Percentiles rank a stretch among this genome's conserved stretches.
Conservation (phyloP, 2,329 filamentous ascomycete species). For the Ambrosiella cleistominuta region DNA sequence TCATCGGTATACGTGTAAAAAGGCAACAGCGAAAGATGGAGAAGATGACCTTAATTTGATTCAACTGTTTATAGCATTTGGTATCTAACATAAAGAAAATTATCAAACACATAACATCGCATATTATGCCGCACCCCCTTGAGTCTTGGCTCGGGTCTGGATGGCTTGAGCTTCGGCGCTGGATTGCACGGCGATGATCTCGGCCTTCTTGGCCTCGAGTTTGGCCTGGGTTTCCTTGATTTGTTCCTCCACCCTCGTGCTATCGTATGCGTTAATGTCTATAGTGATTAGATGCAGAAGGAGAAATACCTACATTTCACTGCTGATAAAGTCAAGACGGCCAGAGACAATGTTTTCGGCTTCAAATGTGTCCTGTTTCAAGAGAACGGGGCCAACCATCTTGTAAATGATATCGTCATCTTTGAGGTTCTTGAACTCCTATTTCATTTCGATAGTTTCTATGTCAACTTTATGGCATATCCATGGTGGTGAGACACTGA, state of each 20-base stretch:
- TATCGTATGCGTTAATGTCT: constrained; percentile 12
- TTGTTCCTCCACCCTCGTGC: constrained; percentile 25
- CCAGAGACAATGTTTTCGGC: constrained; percentile 82
- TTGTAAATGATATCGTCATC: constrained; percentile 90
- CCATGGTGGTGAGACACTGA: not conserved
- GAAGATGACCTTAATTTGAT: no score
- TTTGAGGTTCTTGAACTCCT: constrained; percentile 69
- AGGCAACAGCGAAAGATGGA: no score
- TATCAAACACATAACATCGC: not conserved
- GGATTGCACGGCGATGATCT: constrained; percentile 40
- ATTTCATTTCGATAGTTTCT: not conserved
- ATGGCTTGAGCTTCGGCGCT: constrained; percentile 25
- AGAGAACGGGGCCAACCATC: constrained; percentile 72
- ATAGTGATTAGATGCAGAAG: not conserved
- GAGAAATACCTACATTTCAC: constrained; percentile 60
- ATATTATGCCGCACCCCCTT: not conserved
- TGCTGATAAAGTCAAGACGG: constrained; percentile 76
- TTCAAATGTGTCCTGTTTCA: constrained; percentile 88
- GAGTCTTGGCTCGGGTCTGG: constrained; percentile 5
- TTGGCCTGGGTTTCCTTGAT: constrained; percentile 39
- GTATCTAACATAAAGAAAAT: not conserved
- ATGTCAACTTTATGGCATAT: not conserved
- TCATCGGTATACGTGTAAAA: not conserved
- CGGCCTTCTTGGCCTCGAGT: constrained; percentile 39
- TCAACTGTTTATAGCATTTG: not conserved